A percentile compares a stretch with the other conserved stretches of the same genome.
Evolutionary conservation across 2,329 filamentous ascomycete species (phyloP).

Genomic region (Cladophialophora carrionii): DNA sequence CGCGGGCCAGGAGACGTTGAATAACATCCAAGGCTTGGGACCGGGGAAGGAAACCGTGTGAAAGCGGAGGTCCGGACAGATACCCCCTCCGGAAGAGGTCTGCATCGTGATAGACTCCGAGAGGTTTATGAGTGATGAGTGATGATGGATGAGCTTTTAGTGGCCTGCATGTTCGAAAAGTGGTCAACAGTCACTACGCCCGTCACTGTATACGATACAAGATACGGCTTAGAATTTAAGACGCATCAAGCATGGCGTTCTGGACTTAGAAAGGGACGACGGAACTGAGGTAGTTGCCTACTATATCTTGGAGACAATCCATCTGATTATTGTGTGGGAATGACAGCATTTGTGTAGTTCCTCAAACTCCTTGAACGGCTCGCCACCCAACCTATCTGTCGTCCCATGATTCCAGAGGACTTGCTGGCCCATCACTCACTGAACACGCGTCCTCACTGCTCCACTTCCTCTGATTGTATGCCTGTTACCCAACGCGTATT

Average conservation of each 20-base stretch:
- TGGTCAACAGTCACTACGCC: neutral
- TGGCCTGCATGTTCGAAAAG: neutral
- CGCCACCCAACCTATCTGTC: neutral
- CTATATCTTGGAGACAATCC: neutral
- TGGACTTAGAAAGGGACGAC: neutral
- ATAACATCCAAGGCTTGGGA: conserved; percentile 21
- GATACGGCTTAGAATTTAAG: neutral
- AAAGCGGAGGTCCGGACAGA: neutral
- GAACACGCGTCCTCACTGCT: neutral
- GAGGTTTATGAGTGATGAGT: neutral
- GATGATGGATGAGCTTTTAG: too few relatives aligned
- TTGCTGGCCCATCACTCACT: neutral
- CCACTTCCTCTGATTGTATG: neutral
- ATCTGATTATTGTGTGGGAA: neutral
- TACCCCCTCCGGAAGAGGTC: neutral
- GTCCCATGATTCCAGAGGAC: neutral
- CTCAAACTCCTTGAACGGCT: neutral
- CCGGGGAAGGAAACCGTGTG: conserved; percentile 24
- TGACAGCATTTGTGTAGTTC: neutral
- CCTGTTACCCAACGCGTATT: neutral
- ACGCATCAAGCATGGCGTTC: conserved; percentile 3
- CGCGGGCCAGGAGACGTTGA: conserved; percentile 26
- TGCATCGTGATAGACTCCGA: neutral
- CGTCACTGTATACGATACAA: neutral
- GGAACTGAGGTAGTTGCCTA: neutral